Evolutionary conservation across 768 basidiomycete species (phyloP).

Genomic region (Macrolepiota albuminosa): DNA sequence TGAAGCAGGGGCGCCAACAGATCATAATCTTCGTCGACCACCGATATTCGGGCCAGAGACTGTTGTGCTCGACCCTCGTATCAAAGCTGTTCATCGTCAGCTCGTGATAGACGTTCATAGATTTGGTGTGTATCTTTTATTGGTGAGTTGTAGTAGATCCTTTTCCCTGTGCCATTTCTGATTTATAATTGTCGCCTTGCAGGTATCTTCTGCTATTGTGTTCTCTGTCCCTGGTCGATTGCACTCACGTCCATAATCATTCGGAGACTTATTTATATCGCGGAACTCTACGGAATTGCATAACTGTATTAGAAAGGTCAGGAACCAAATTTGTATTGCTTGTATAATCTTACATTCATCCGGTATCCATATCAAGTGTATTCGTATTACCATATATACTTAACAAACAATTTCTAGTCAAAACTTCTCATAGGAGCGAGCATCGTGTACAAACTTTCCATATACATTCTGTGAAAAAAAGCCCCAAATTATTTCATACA

Average conservation of each 20-base stretch:
- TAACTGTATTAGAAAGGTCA: neutral
- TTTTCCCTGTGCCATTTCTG: neutral
- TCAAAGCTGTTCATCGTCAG: slow-evolving; percentile 26
- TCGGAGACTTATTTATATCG: neutral
- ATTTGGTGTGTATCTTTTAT: slow-evolving; percentile 18
- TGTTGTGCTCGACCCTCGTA: slow-evolving; percentile 32
- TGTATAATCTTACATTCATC: neutral
- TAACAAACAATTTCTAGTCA: neutral
- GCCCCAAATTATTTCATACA: too few relatives aligned
- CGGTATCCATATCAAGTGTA: neutral
- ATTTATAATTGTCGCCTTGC: neutral
- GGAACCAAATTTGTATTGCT: neutral
- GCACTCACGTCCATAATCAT: slow-evolving; percentile 4
- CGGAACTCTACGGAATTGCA: neutral
- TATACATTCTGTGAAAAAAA: too few relatives aligned
- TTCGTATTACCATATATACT: neutral
- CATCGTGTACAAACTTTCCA: neutral
- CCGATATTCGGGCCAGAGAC: slow-evolving; percentile 36
- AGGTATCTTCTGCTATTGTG: slow-evolving; percentile 20
- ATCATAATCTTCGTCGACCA: slow-evolving; percentile 10
- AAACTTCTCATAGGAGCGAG: too few relatives aligned
- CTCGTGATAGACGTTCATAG: slow-evolving; percentile 24
- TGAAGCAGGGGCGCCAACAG: neutral
- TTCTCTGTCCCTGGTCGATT: slow-evolving; percentile 19
- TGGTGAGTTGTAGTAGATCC: slow-evolving; percentile 14